Base-by-base conservation (phyloP, 345 rosid genomes). In the Dimocarpus longan region DNA sequence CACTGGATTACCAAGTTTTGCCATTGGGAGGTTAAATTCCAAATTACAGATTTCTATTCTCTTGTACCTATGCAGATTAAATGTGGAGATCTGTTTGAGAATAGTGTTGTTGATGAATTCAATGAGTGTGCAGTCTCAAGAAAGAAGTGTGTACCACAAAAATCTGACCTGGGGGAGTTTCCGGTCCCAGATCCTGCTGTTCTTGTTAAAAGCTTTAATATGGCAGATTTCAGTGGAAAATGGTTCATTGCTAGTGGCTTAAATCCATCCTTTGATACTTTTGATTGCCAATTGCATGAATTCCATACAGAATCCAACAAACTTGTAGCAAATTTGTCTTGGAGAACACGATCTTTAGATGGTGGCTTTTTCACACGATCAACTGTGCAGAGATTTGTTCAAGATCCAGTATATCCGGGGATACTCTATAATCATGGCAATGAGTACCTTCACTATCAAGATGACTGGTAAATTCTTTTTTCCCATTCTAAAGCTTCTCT, bases 201-300 rank as follows among this genome's bases (percentile, higher is more conserved):
- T 85, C 90, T 94, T 52, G 97, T 92, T 73, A 76, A 88, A 80
- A 91, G 76, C 82, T 96, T 96, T 78, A 90, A 92, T 87, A 82
- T 94, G 10, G 77, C 80, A 8, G 94, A 96, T 87, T 93, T 96
- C 76, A 85, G 44, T 59, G 95, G 98, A 84, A 92, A 92, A 81
- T 94, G 98, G 98, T 96, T 81, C 88, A 90, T 96, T 72, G 86
- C 91, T 64, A 90, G 98, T 28, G 99, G 99, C 85, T 89, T 95
- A 82, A 95, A 95, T 83, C 94, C 95, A 42, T 91, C 94, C 76
- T 95, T 93, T 70, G 98, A 95, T 83, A 24, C 87, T 66, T 96
- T 93, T 22, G 90, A 92, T 80, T 96, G 98, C 82, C 98, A 96
- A 78, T 78, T 92, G 77, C 99, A 96, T 70, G 97, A 93, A 81